Evolutionary conservation across 2,329 filamentous ascomycete species (phyloP).

Genomic region (Pseudocercospora musae): DNA sequence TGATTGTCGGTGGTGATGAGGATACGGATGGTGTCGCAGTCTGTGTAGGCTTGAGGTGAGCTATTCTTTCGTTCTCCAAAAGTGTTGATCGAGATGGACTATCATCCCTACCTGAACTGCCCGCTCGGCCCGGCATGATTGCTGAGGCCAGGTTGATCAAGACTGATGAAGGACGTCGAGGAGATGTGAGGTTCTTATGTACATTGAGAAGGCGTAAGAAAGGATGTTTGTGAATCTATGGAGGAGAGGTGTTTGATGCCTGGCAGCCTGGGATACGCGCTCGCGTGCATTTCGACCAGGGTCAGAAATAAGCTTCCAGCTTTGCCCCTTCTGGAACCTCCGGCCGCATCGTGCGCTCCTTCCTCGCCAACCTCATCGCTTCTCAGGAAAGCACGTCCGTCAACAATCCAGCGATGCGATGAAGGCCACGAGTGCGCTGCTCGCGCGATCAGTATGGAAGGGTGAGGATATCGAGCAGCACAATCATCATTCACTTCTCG

Average conservation of each 20-base stretch:
- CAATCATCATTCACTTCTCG: background rate
- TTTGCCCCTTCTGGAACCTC: background rate
- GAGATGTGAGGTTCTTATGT: background rate
- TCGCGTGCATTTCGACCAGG: background rate
- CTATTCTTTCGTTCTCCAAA: background rate
- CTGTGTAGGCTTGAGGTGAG: constrained; percentile 34
- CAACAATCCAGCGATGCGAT: constrained; percentile 23
- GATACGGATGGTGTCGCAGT: constrained; percentile 85
- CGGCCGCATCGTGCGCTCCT: constrained; percentile 5
- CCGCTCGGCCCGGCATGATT: background rate
- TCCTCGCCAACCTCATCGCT: constrained; percentile 16
- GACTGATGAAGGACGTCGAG: background rate
- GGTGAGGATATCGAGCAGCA: constrained; percentile 50
- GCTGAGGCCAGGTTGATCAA: background rate
- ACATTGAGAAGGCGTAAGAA: background rate
- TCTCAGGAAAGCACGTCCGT: background rate
- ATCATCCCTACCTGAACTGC: constrained; percentile 2
- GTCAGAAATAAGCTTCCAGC: background rate
- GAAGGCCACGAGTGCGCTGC: constrained; percentile 30
- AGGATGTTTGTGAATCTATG: background rate
- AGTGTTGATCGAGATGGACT: constrained; percentile 2
- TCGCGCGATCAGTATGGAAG: constrained; percentile 82
- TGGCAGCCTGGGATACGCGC: background rate
- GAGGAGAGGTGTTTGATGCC: too few relatives aligned
- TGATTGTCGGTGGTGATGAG: constrained; percentile 95